phyloP scores from a whole-genome alignment of 2,329 filamentous ascomycete species.

The Pezicula neosporulosa region DNA sequence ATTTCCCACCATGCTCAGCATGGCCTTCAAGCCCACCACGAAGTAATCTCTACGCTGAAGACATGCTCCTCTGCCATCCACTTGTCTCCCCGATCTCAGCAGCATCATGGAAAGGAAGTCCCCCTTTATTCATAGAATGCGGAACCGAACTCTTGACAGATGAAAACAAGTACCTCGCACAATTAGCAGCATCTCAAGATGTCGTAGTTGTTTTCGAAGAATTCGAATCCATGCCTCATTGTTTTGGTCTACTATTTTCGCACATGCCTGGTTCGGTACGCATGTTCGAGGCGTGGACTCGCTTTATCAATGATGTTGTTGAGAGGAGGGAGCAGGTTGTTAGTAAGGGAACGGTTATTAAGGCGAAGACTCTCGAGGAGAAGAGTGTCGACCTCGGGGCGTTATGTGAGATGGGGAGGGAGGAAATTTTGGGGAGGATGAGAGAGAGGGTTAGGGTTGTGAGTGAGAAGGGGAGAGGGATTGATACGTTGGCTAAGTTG shows the following conservation, averaged over 20 bases:
- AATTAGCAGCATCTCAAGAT: conserved; percentile 50
- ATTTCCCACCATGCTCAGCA: conserved; percentile 44
- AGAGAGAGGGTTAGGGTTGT: conserved; percentile 23
- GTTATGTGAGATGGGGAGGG: conserved; percentile 40
- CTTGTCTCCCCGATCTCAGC: conserved; percentile 61
- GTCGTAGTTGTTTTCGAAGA: conserved; percentile 64
- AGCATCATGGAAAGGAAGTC: conserved; percentile 55
- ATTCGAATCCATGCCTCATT: conserved; percentile 80
- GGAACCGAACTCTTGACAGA: conserved; percentile 72
- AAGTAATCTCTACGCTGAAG: conserved; percentile 49
- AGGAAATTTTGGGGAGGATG: conserved; percentile 39
- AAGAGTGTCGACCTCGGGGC: conserved; percentile 37
- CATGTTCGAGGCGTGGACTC: conserved; percentile 52
- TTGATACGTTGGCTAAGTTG: conserved; percentile 28
- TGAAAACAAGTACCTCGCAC: conserved; percentile 60
- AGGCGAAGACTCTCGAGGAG: conserved; percentile 50
- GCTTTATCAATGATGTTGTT: conserved; percentile 48
- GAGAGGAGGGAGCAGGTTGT: conserved; percentile 8
- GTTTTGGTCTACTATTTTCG: conserved; percentile 59
- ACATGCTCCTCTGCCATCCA: conserved; percentile 58
- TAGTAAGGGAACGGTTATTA: conserved; percentile 42
- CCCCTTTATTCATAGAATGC: conserved; percentile 64
- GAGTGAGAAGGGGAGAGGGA: conserved; percentile 19
- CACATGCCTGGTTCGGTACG: conserved; percentile 40
- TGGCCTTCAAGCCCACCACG: conserved; percentile 58